Evolutionary conservation across 345 rosid genomes (phyloP), one percentile per base, ranked within the genome.

Genomic region (Dipteronia sinensis): DNA sequence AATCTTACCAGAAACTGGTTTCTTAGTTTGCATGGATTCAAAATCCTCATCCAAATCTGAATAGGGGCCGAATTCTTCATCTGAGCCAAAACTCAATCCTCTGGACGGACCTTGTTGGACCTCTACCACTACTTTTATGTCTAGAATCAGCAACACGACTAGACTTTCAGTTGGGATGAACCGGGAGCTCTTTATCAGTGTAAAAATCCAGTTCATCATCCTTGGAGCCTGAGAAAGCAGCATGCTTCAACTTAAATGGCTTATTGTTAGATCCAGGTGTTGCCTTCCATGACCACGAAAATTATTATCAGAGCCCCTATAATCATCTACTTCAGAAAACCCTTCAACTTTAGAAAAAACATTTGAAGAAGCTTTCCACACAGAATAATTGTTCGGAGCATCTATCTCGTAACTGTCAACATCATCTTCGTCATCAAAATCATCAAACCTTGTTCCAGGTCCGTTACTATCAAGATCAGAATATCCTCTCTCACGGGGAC

Each of bases 341-440:
- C n/a, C n/a, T n/a, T n/a, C n/a, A n/a, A n/a, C n/a, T n/a, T n/a
- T n/a, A 13, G 92, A 86, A 83, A 88, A 81, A 73, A 83, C 84
- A 46, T 80, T 82, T 20, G 75, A 42, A 62, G 87, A 76, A 59
- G 76, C 78, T 69, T 81, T 86, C 69, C 83, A 77, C 42, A 81
- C 78, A 13, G 88, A 82, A 66, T 75, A 78, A 68, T 70, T 79
- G 71, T 67, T 85, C 53, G 76, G 66, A 63, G 86, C 79, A 40
- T 94, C 99, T 59, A 96, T 76, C 87, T 94, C 99, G 56, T 94
- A 94, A 88, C 92, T 90, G 78, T 94, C 94, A 74, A 96, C 78
- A 69, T 94, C 97, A 87, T 96, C 99, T 81, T 88, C 94, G 77
- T 95, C 98, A 25, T 89, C 97, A 81, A 92, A 92, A 88, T 96